Evolutionary conservation across 129 eudicot species (phyloP), one percentile per base, ranked within the genome.

Genomic region (Chrysanthemum makinoi): DNA sequence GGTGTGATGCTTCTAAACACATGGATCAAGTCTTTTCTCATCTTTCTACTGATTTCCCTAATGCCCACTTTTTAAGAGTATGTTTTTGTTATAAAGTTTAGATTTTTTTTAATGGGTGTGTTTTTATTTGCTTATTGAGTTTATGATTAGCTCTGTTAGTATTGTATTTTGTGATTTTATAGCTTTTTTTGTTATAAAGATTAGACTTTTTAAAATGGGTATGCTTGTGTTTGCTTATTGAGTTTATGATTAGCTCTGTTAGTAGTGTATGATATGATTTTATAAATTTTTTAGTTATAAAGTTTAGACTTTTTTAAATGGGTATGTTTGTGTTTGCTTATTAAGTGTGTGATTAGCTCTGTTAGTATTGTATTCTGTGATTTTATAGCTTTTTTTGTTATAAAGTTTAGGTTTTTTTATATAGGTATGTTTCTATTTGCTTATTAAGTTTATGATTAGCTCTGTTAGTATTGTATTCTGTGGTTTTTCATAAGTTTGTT

Each of bases 1-100:
- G 99, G 99, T 95, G 99, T 66, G 99, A 95, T 46, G 95, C 99
- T 50, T 95, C 97, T 22, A 95, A 90, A 75, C 99, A 90, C 51
- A 90, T 95, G 99, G 99, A 95, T 85, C 89, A 88, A 90, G 97
- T 95, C 30, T 95, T 95, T 70, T 78, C 86, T 62, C 99, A 90
- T 69, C 97, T 95, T 66, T 83, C 99, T 48, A 85, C 85, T 66
- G 99, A 95, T 88, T 95, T 90, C 77, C 97, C 99, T 3, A 86
- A 77, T 73, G 91, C 94, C 65, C 85, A 73, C 58, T 95, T 95
- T 80, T 68, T 95, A 16, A 86, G 96, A 84, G 99, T 94, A 82
- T 70, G 15, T 19, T 2, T 60, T 15, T 14, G 8, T 35, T 0
- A 30, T 47, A 24, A 7, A 35, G 63, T 61, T 17, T 17, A 47